A percentile compares a stretch with the other conserved stretches of the same genome.
These are phyloP conservation scores for Thymus mandschuricus DNA, from an alignment of 257 asterid genomes.

Conservation along the genomic window DNA sequence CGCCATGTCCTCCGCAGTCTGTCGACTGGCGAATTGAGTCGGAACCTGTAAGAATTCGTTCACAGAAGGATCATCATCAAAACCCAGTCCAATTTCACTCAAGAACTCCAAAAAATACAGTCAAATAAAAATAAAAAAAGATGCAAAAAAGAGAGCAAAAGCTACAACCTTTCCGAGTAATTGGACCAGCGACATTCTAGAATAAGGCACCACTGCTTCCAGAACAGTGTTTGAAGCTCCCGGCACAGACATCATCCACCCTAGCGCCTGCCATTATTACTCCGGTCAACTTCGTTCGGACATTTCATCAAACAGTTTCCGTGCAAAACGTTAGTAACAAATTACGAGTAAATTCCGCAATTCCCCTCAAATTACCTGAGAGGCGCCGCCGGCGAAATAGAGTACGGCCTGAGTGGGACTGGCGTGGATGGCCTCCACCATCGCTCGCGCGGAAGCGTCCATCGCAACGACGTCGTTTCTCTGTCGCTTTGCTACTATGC, in stretches of 20 bases:
- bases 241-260: conserved; percentile 91
- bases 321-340: neutral
- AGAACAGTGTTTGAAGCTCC: conserved; percentile 90
- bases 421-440: conserved; percentile 77
- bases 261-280: conserved; percentile 61
- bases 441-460: conserved; percentile 69
- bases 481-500: neutral
- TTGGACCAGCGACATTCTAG: conserved; percentile 85
- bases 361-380: conserved; percentile 58
- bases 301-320: conserved; percentile 40
- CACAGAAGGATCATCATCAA: neutral
- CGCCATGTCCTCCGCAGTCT: conserved; percentile 90
- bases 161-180: conserved; percentile 77
- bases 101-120: neutral
- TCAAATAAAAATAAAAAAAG: neutral
- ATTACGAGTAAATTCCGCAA: neutral
- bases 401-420: conserved; percentile 77
- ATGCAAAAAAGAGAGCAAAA: neutral
- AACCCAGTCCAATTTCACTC: conserved; percentile 1
- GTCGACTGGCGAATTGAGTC: conserved; percentile 57
- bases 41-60: conserved; percentile 55
- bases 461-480: conserved; percentile 32
- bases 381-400: conserved; percentile 90
- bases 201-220: conserved; percentile 82
- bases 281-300: conserved; percentile 26